phyloP scores from a whole-genome alignment of 1,284 basidiomycete species.

The Cutaneotrichosporon cavernicola region DNA sequence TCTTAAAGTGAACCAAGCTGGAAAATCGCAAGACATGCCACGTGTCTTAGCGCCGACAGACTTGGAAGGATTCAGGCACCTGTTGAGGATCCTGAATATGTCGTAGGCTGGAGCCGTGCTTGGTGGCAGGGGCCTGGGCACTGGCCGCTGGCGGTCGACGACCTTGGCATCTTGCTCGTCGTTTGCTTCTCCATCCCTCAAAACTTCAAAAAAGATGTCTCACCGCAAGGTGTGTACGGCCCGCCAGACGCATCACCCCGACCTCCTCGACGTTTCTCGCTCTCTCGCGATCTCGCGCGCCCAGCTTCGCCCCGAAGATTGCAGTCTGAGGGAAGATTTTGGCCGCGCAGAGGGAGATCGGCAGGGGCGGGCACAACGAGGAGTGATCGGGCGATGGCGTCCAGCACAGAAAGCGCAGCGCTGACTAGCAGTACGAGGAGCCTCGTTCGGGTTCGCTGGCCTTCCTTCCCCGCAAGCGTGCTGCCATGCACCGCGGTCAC shows the following conservation, averaged over 20 bases:
- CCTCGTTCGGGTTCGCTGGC: slow-evolving; percentile 89
- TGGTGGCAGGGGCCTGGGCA: neutral
- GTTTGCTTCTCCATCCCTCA: slow-evolving; percentile 24
- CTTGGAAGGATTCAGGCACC: neutral
- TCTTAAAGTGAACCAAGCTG: neutral
- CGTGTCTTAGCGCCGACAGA: slow-evolving; percentile 2
- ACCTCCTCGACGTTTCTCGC: neutral
- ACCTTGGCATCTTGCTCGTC: slow-evolving; percentile 5
- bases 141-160: neutral
- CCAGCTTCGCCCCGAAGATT: neutral
- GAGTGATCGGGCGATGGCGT: neutral
- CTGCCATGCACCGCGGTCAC: slow-evolving; percentile 93
- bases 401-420: neutral
- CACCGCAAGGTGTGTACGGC: slow-evolving; percentile 45
- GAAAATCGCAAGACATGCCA: neutral
- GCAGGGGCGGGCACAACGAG: neutral
- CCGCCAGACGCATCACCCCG: neutral
- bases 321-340: slow-evolving; percentile 8
- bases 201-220: slow-evolving; percentile 42
- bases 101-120: neutral
- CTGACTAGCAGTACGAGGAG: slow-evolving; percentile 73
- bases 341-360: neutral
- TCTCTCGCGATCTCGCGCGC: neutral
- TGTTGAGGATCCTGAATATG: neutral
- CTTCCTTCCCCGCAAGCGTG: slow-evolving; percentile 80